Conservation (phyloP, 2,329 filamentous ascomycete genomes). For the Alternaria panax region DNA sequence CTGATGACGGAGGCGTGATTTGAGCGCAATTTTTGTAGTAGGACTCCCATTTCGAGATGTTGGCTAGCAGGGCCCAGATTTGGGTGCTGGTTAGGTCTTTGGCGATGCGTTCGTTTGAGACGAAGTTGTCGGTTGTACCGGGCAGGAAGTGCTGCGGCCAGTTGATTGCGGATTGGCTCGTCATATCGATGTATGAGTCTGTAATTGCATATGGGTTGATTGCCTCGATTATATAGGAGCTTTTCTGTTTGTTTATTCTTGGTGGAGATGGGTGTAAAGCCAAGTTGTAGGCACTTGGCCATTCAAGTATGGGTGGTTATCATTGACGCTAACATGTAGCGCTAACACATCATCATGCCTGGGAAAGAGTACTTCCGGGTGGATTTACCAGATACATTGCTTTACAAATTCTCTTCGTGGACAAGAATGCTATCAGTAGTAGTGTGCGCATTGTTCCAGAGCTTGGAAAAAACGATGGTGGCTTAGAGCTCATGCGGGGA, state of each 20-base stretch:
- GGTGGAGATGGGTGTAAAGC: not conserved
- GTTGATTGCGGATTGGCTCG: slow-evolving; percentile 37
- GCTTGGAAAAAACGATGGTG: not conserved
- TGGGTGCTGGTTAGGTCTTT: slow-evolving; percentile 33
- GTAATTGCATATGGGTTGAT: not conserved
- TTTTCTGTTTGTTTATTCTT: not conserved
- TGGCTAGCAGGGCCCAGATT: slow-evolving; percentile 43
- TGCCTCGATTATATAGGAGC: not conserved
- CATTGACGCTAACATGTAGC: not conserved
- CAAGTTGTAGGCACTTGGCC: not conserved
- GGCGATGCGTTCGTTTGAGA: slow-evolving; percentile 46
- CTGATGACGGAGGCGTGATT: slow-evolving; percentile 38
- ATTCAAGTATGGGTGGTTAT: not conserved
- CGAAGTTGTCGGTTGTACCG: slow-evolving; percentile 49
- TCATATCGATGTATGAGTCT: slow-evolving; percentile 1
- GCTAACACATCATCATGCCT: not conserved
- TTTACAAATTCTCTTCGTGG: not conserved
- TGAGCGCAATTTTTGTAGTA: slow-evolving; percentile 47
- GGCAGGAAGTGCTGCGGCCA: slow-evolving; percentile 45
- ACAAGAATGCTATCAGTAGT: not conserved
- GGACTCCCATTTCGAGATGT: slow-evolving; percentile 44
- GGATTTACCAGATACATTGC: not conserved
- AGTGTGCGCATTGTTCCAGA: not conserved
- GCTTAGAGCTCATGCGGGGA: not conserved
- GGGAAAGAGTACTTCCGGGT: not conserved